Base-by-base conservation (phyloP, 2,329 filamentous ascomycete species). In the Leptographium lundbergii region DNA sequence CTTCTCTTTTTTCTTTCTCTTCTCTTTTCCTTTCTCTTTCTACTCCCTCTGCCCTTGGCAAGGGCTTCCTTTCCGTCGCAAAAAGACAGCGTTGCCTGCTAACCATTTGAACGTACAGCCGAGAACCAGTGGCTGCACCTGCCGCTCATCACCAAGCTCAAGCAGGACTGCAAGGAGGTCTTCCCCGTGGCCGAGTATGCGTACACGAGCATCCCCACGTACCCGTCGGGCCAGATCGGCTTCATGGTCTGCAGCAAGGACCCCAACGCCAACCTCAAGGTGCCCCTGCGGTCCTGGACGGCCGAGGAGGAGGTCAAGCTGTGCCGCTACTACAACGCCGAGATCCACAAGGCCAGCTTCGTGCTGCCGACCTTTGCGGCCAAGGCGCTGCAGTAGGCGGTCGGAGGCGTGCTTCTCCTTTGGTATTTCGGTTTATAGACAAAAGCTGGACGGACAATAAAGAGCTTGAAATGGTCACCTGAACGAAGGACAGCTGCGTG, bases 231-330 rank as follows among this genome's bases (percentile, higher is more conserved):
- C 72, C 94, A 99, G 80, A 99, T 99, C 70, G 94, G 94, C 72
- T 99, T 99, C 86, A 96, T 99, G 91, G 89, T 99, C 71, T 97
- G 94, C 86, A 89, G 82, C 86, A 97, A 99, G 85, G 92, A 97
- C 72, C 78, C 85, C 72, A 84, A 76, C 71, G 84, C 86, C 73
- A 82, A 99, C 75, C 82, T 97, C 71, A 89, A 82, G 74, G 88
- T 86, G 75, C 94, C 94, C 58, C 71, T 96, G 63, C 87, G 94
- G 70, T 80, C 76, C 68, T 95, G 91, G 87, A 80, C 84, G 64
- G 72, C 80, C 64, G 91, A 95, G 76, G 91, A 97, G 76, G 94
- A 99, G 82, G 86, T 89, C 70, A 86, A 89, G 75, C 79, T 92
- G 68, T 96, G 90, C 88, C 84, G 83, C 73, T 99, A 99, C 85